A percentile compares a stretch with the other conserved stretches of the same genome.
Evolutionary conservation across 306 rosid genomes (phyloP).

Genomic region (Quercus engelmannii): DNA sequence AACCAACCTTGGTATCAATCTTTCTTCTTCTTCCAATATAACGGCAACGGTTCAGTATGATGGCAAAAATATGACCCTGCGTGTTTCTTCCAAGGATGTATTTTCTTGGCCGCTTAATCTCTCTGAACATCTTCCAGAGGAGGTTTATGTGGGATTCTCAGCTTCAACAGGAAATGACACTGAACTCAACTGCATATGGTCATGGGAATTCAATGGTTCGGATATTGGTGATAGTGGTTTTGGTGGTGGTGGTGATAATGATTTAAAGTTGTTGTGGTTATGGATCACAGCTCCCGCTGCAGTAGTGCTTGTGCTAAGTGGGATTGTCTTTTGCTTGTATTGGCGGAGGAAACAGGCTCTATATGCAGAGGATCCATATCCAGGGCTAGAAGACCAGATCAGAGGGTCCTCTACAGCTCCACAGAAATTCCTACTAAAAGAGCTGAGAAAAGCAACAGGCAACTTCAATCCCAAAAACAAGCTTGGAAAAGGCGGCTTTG

Average conservation of each 20-base stretch:
- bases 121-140: constrained; percentile 35
- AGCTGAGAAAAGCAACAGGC: constrained; percentile 51
- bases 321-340: constrained; percentile 19
- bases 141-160: constrained; percentile 64
- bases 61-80: constrained; percentile 26
- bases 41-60: constrained; percentile 28
- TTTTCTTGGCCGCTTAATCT: constrained; percentile 32
- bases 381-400: constrained; percentile 57
- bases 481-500: too few species aligned
- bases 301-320: constrained; percentile 5
- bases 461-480: constrained; percentile 45
- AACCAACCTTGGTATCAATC: constrained; percentile 15
- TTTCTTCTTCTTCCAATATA: background rate
- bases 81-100: constrained; percentile 1
- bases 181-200: constrained; percentile 46
- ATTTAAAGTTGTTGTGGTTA: constrained; percentile 34
- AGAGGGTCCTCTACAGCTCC: constrained; percentile 52
- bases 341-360: constrained; percentile 19
- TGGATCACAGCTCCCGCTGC: constrained; percentile 30
- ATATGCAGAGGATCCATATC: constrained; percentile 40
- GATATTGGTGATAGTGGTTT: background rate
- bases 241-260: background rate
- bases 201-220: constrained; percentile 47
- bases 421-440: constrained; percentile 39
- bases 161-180: constrained; percentile 58